phyloP scores from a whole-genome alignment of 495 filamentous ascomycete genomes.

The Daldinia childiae region DNA sequence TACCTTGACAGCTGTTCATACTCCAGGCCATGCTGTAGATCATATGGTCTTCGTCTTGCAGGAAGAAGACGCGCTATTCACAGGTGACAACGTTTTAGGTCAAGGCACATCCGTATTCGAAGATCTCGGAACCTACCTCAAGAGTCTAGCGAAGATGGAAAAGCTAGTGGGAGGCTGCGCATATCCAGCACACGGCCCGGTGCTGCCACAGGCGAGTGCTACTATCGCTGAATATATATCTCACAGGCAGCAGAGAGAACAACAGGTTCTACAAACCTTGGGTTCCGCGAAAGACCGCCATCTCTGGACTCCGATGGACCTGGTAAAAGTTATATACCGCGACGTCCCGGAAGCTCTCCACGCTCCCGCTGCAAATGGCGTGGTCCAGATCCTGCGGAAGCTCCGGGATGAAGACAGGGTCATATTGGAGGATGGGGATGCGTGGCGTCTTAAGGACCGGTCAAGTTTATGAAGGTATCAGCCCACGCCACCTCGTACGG shows the following conservation, averaged over 20 bases:
- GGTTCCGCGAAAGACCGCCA: conserved; percentile 47
- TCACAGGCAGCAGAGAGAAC: conserved; percentile 81
- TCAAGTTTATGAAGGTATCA: conserved; percentile 52
- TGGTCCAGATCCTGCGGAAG: conserved; percentile 75
- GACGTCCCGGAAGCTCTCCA: conserved; percentile 81
- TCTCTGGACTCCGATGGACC: conserved; percentile 75
- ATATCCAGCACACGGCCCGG: conserved; percentile 88
- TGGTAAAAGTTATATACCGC: conserved; percentile 86
- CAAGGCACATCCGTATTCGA: conserved; percentile 95
- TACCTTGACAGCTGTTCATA: conserved; percentile 76
- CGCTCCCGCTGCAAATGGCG: conserved; percentile 72
- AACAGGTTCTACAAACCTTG: conserved; percentile 79
- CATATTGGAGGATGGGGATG: conserved; percentile 57
- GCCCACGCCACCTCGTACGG: neutral
- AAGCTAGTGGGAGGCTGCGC: conserved; percentile 70
- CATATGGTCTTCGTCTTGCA: conserved; percentile 79
- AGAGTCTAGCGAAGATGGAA: conserved; percentile 77
- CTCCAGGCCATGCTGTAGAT: conserved; percentile 87
- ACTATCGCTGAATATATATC: conserved; percentile 83
- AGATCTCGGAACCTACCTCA: conserved; percentile 76
- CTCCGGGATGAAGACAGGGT: conserved; percentile 72
- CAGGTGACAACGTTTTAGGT: conserved; percentile 93
- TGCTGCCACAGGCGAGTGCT: conserved; percentile 70
- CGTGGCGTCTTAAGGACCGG: conserved; percentile 62
- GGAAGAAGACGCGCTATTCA: conserved; percentile 89